These are phyloP conservation scores for Xylaria sp. DNA, from an alignment of 2,329 filamentous ascomycete species.

Conservation along the genomic window DNA sequence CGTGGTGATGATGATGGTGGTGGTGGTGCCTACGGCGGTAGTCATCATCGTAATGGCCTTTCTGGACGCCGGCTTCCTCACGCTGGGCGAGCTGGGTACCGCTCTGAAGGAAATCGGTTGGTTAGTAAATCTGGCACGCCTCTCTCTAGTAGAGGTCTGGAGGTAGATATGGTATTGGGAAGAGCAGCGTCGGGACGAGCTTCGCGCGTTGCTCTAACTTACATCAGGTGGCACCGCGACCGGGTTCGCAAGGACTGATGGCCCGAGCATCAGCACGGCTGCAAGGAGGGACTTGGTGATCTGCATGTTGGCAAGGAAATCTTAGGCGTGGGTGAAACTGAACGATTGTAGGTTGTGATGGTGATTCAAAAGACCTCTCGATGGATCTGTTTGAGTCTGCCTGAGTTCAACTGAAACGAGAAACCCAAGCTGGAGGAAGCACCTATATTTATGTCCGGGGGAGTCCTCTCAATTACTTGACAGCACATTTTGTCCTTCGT, in stretches of 20 bases:
- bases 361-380: neutral
- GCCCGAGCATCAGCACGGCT: slow-evolving; percentile 32
- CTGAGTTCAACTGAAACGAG: neutral
- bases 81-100: slow-evolving; percentile 6
- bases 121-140: neutral
- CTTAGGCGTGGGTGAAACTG: neutral
- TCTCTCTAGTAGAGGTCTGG: too few species aligned
- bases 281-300: slow-evolving; percentile 36
- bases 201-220: neutral
- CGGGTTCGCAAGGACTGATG: slow-evolving; percentile 33
- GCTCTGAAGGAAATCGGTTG: neutral
- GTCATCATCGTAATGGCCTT: neutral
- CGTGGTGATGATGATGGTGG: slow-evolving; percentile 3
- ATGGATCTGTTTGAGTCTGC: neutral
- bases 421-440: neutral
- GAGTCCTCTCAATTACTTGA: neutral
- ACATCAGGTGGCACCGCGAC: slow-evolving; percentile 12
- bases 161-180: neutral
- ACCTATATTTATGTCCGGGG: slow-evolving; percentile 10
- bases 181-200: neutral
- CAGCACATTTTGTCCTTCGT: neutral
- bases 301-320: slow-evolving; percentile 29
- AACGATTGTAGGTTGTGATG: neutral
- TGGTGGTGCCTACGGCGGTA: neutral
- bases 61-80: slow-evolving; percentile 7